Evolutionary conservation across 768 basidiomycete species (phyloP).

Genomic region (Coprinopsis cinerea): DNA sequence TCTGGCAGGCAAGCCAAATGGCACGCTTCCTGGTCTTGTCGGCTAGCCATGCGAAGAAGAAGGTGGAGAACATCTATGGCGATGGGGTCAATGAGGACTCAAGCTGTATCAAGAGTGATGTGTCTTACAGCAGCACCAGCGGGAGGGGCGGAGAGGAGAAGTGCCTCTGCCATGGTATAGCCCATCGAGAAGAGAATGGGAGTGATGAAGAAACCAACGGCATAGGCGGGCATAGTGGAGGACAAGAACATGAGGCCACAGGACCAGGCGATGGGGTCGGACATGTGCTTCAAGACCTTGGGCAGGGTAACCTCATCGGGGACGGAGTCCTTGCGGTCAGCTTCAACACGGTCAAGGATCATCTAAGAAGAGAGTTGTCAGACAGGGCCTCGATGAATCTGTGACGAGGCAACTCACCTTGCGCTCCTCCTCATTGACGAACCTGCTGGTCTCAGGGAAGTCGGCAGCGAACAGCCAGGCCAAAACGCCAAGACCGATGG

Average conservation of each 20-base stretch:
- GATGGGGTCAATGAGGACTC: background rate
- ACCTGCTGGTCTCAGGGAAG: conserved; percentile 42
- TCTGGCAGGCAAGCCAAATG: conserved; percentile 27
- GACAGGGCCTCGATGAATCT: background rate
- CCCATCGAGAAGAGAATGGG: conserved; percentile 31
- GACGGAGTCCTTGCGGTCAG: conserved; percentile 44
- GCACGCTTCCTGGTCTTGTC: conserved; percentile 31
- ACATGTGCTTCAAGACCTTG: conserved; percentile 33
- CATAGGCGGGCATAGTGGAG: conserved; percentile 32
- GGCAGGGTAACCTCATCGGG: conserved; percentile 34
- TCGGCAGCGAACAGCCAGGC: conserved; percentile 39
- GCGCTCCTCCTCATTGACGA: conserved; percentile 28
- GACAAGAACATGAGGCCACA: conserved; percentile 39
- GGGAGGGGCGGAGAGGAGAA: conserved; percentile 30
- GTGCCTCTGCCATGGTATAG: conserved; percentile 21
- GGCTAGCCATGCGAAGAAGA: conserved; percentile 31
- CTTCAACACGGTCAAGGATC: conserved; percentile 40
- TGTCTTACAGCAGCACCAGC: conserved; percentile 22
- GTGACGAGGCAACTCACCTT: background rate
- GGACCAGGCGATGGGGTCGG: conserved; percentile 43
- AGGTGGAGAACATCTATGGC: conserved; percentile 28
- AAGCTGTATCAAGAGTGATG: background rate
- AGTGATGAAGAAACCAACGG: conserved; percentile 29
- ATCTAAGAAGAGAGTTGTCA: conserved; percentile 26
- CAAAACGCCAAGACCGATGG: conserved; percentile 33